These are phyloP conservation scores for Blastomyces parvus DNA, from an alignment of 2,329 filamentous ascomycete species.

Conservation along the genomic window DNA sequence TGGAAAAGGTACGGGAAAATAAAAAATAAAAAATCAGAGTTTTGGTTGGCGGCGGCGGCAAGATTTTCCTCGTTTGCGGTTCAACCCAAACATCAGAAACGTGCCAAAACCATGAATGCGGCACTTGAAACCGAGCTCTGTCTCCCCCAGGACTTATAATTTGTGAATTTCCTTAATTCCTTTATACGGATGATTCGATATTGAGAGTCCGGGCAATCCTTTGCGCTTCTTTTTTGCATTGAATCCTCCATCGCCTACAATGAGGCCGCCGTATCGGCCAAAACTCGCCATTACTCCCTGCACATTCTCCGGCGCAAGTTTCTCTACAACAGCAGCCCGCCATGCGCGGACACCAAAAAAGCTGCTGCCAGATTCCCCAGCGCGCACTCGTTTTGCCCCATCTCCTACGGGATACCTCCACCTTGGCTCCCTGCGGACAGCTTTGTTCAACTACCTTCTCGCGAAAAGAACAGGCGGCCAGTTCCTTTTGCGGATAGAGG, in stretches of 20 bases:
- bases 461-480: conserved; percentile 79
- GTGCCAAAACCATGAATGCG: background rate
- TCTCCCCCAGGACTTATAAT: background rate
- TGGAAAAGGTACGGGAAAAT: background rate
- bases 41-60: conserved; percentile 5
- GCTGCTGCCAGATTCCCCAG: conserved; percentile 45
- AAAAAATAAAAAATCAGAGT: background rate
- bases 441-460: conserved; percentile 91
- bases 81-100: background rate
- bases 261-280: conserved; percentile 23
- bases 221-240: background rate
- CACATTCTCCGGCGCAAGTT: conserved; percentile 27
- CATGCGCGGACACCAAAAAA: conserved; percentile 25
- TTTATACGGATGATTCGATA: background rate
- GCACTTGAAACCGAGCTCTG: background rate
- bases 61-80: conserved; percentile 4
- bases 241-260: conserved; percentile 11
- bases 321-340: conserved; percentile 22
- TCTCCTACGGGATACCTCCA: conserved; percentile 93
- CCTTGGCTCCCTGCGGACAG: conserved; percentile 81
- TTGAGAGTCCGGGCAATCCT: background rate
- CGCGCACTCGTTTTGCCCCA: conserved; percentile 81
- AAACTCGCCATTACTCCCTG: conserved; percentile 26
- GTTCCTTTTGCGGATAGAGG: conserved; percentile 85
- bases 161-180: background rate